Conservation (phyloP, 2,329 filamentous ascomycete species). For the Cytospora paraplurivora region DNA sequence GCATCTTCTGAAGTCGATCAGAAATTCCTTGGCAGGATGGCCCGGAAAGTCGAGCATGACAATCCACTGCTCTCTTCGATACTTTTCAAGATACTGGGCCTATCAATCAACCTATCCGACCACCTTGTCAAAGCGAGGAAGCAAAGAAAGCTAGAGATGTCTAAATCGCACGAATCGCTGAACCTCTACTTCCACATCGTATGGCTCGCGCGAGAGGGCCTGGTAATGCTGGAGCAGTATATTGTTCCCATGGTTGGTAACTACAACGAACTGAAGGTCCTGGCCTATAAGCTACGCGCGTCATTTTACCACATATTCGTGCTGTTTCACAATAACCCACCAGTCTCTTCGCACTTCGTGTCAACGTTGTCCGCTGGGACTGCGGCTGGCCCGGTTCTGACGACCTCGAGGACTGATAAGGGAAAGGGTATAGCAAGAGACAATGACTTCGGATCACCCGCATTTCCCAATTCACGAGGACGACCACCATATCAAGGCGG, state of each 20-base stretch:
- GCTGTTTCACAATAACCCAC: constrained; percentile 88
- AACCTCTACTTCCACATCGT: constrained; percentile 86
- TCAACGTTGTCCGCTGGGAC: constrained; percentile 48
- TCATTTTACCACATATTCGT: constrained; percentile 98
- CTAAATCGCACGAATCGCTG: constrained; percentile 76
- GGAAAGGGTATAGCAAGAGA: constrained; percentile 53
- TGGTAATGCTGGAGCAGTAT: constrained; percentile 84
- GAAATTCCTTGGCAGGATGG: constrained; percentile 91
- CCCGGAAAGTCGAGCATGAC: constrained; percentile 74
- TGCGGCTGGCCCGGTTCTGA: constrained; percentile 35
- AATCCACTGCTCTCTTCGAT: constrained; percentile 79
- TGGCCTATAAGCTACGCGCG: constrained; percentile 88
- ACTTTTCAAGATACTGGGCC: constrained; percentile 86
- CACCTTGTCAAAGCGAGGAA: constrained; percentile 83
- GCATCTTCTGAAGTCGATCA: constrained; percentile 96
- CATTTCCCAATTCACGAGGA: constrained; percentile 1
- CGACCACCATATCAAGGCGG: constrained; percentile 49
- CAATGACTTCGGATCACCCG: constrained; percentile 4
- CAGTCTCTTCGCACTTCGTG: constrained; percentile 65
- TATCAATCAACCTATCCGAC: constrained; percentile 84
- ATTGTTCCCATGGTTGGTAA: constrained; percentile 81
- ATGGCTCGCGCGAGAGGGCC: constrained; percentile 90
- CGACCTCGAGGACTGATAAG: constrained; percentile 46
- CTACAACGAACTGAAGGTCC: constrained; percentile 81
- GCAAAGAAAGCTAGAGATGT: constrained; percentile 77